Evolutionary conservation across 164 flowering plant species (phyloP).

Genomic region (Kingdonia uniflora): DNA sequence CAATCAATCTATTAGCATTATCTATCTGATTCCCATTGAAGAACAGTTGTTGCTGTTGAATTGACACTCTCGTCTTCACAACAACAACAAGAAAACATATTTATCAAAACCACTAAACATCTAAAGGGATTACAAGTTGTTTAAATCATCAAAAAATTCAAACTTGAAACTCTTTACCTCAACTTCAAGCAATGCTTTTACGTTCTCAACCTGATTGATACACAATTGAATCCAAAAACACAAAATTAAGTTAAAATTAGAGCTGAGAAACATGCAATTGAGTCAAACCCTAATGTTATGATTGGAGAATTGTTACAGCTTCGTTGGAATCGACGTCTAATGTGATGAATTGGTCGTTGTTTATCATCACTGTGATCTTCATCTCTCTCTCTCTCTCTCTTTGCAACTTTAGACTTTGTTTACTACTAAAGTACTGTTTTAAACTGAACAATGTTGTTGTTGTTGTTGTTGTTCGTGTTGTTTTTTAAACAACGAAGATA

Average conservation of each 20-base stretch:
- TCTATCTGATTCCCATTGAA: conserved; percentile 73
- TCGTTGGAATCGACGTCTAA: conserved; percentile 80
- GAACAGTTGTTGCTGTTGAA: conserved; percentile 79
- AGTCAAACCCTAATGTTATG: too few species aligned
- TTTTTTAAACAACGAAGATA: too few species aligned
- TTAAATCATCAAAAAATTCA: neutral
- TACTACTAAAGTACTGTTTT: too few species aligned
- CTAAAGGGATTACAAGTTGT: neutral
- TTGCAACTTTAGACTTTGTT: too few species aligned
- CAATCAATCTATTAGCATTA: conserved; percentile 55
- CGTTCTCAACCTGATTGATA: conserved; percentile 64
- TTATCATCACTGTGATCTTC: conserved; percentile 92
- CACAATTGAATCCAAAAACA: too few species aligned
- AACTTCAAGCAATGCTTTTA: conserved; percentile 91
- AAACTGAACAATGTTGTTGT: too few species aligned
- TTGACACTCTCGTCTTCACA: conserved; percentile 56
- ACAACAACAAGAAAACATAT: neutral
- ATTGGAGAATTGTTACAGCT: conserved; percentile 57
- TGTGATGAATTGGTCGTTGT: conserved; percentile 71
- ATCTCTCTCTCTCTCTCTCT: conserved; percentile 28
- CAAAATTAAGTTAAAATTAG: neutral
- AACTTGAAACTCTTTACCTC: conserved; percentile 39
- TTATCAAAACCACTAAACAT: conserved; percentile 2
- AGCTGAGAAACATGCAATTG: too few species aligned
- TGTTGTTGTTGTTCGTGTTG: too few species aligned